Evolutionary conservation across 2,329 filamentous ascomycete species (phyloP).

Genomic region (Curvularia spicifera): DNA sequence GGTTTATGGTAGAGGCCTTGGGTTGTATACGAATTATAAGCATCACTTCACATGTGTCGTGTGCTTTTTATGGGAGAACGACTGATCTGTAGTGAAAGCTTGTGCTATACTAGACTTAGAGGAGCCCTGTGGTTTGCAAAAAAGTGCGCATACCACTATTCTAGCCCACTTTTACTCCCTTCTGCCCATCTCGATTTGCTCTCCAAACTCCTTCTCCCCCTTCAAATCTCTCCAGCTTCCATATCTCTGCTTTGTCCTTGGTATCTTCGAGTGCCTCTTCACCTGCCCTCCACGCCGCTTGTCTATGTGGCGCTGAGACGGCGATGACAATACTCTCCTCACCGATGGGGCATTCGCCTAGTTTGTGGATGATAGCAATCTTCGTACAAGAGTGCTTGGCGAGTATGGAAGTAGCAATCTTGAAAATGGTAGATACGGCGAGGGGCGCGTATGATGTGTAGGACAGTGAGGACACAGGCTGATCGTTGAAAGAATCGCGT

Average conservation of each 20-base stretch:
- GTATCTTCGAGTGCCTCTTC: slow-evolving; percentile 88
- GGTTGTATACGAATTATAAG: background rate
- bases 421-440: slow-evolving; percentile 71
- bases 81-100: background rate
- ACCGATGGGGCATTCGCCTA: slow-evolving; percentile 85
- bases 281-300: slow-evolving; percentile 84
- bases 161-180: slow-evolving; percentile 58
- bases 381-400: slow-evolving; percentile 70
- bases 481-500: slow-evolving; percentile 73
- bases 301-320: slow-evolving; percentile 80
- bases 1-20: background rate
- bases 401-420: slow-evolving; percentile 65
- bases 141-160: slow-evolving; percentile 3
- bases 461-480: slow-evolving; percentile 74
- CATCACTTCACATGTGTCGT: background rate
- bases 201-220: slow-evolving; percentile 82
- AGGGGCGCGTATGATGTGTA: slow-evolving; percentile 77
- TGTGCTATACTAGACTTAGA: background rate
- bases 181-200: slow-evolving; percentile 78
- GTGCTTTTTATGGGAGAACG: background rate
- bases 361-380: slow-evolving; percentile 81
- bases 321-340: slow-evolving; percentile 93
- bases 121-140: background rate
- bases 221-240: slow-evolving; percentile 90
- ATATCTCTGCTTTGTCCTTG: slow-evolving; percentile 89